Conservation (phyloP, 495 filamentous ascomycete genomes). For the Terfezia claveryi region DNA sequence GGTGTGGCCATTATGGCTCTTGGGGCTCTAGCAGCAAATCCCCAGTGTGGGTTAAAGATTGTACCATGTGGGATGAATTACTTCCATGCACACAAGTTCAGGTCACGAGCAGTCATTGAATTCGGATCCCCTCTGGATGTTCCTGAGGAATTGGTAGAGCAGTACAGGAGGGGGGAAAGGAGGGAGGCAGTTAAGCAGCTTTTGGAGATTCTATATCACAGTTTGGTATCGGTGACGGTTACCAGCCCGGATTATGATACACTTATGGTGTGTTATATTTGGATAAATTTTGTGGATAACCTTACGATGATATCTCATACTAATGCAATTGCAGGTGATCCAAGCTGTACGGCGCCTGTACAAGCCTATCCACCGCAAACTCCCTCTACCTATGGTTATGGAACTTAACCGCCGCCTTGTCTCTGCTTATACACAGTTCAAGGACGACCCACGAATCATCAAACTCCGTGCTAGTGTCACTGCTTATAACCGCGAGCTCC, state of each 20-base stretch:
- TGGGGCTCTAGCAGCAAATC: conserved; percentile 69
- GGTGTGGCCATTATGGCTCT: conserved; percentile 97
- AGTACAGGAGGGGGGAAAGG: conserved; percentile 62
- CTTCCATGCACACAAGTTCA: conserved; percentile 97
- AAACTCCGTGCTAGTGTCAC: conserved; percentile 55
- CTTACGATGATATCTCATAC: conserved; percentile 17
- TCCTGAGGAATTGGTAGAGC: conserved; percentile 55
- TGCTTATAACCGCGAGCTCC: conserved; percentile 73
- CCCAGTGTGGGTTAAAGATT: conserved; percentile 81
- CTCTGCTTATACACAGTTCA: conserved; percentile 79
- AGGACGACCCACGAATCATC: conserved; percentile 70
- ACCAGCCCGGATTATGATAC: conserved; percentile 92
- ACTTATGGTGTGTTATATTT: conserved; percentile 45
- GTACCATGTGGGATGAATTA: conserved; percentile 99
- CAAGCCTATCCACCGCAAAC: conserved; percentile 79
- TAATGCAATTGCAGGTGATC: conserved; percentile 29
- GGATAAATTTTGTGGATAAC: too few relatives aligned
- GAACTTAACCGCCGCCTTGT: conserved; percentile 88
- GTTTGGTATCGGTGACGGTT: conserved; percentile 72
- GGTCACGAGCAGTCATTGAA: conserved; percentile 91
- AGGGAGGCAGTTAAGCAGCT: conserved; percentile 63
- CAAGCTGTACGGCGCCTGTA: conserved; percentile 89
- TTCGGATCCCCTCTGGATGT: conserved; percentile 80
- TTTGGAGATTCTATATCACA: conserved; percentile 66
- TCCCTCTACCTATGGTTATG: conserved; percentile 82